Evolutionary conservation across 768 basidiomycete genomes (phyloP).

Genomic region (Amanita pseudoporphyria): DNA sequence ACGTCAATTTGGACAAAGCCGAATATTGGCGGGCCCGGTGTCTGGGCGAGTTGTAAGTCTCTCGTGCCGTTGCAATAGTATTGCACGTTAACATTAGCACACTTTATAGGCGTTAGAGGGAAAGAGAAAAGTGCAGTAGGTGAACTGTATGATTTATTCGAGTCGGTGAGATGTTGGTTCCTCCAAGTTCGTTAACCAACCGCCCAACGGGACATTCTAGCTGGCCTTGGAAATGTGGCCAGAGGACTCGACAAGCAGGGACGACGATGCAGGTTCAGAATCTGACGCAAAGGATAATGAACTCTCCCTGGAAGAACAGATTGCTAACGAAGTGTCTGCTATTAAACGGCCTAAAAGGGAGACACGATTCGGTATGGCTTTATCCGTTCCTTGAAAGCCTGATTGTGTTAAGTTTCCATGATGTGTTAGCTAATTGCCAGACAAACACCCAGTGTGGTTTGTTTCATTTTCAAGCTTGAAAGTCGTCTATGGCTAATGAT

Average conservation of each 20-base stretch:
- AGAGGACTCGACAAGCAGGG: slow-evolving; percentile 9
- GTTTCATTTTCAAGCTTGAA: slow-evolving; percentile 11
- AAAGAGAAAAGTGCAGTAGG: slow-evolving; percentile 72
- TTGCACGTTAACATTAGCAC: neutral
- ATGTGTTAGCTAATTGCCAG: slow-evolving; percentile 52
- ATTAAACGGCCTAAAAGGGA: slow-evolving; percentile 59
- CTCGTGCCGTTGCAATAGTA: neutral
- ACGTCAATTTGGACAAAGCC: slow-evolving; percentile 57
- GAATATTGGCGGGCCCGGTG: slow-evolving; percentile 70
- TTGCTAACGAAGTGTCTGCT: slow-evolving; percentile 60
- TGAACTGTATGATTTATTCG: slow-evolving; percentile 73
- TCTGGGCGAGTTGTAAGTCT: slow-evolving; percentile 70
- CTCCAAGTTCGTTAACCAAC: neutral
- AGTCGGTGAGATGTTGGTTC: slow-evolving; percentile 43
- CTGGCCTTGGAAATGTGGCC: slow-evolving; percentile 71
- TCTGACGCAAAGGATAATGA: slow-evolving; percentile 17
- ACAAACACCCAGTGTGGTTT: slow-evolving; percentile 76
- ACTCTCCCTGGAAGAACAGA: slow-evolving; percentile 57
- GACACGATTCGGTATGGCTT: slow-evolving; percentile 49
- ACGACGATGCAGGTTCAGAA: slow-evolving; percentile 11
- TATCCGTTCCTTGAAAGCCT: slow-evolving; percentile 4
- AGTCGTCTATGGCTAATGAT: slow-evolving; percentile 5
- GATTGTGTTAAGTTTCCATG: neutral
- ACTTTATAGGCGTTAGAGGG: slow-evolving; percentile 52
- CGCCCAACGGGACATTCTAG: slow-evolving; percentile 24